Conservation (phyloP, 495 filamentous ascomycete species). For the Pseudevernia furfuracea region DNA sequence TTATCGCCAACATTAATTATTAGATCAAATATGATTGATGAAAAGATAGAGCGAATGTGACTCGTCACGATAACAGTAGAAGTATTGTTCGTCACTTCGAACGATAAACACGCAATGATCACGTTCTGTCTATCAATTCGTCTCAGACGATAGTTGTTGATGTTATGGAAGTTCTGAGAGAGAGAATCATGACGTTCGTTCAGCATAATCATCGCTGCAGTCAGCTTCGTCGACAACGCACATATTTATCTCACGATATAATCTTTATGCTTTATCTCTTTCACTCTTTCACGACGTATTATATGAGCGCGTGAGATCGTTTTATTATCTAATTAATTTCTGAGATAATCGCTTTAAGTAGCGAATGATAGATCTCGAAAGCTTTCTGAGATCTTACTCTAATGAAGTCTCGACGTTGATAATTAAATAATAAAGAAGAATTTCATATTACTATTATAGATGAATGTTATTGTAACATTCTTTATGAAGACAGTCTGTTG, state of each 20-base stretch:
- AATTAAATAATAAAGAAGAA: not conserved
- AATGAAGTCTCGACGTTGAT: not conserved
- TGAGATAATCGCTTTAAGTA: not conserved
- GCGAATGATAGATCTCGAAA: not conserved
- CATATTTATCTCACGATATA: slow-evolving; percentile 48
- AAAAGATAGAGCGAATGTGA: slow-evolving; percentile 33
- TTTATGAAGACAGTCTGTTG: not conserved
- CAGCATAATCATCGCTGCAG: slow-evolving; percentile 40
- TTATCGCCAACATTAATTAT: slow-evolving; percentile 39
- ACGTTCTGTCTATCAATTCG: slow-evolving; percentile 34
- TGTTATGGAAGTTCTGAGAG: slow-evolving; percentile 22
- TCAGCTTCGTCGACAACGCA: slow-evolving; percentile 36
- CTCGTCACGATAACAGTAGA: slow-evolving; percentile 30
- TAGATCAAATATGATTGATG: slow-evolving; percentile 33
- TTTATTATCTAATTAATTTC: not conserved
- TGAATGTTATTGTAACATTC: not conserved
- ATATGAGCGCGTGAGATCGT: not conserved
- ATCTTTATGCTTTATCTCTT: slow-evolving; percentile 27
- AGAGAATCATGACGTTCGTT: slow-evolving; percentile 37
- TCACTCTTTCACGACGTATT: not conserved
- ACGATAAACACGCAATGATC: slow-evolving; percentile 30
- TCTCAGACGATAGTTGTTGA: slow-evolving; percentile 35
- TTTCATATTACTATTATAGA: not conserved
- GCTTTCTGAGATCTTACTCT: not conserved
- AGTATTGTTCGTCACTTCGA: not conserved